Conservation (phyloP, 164 flowering plant species). For the Cinnamomum micranthum region DNA sequence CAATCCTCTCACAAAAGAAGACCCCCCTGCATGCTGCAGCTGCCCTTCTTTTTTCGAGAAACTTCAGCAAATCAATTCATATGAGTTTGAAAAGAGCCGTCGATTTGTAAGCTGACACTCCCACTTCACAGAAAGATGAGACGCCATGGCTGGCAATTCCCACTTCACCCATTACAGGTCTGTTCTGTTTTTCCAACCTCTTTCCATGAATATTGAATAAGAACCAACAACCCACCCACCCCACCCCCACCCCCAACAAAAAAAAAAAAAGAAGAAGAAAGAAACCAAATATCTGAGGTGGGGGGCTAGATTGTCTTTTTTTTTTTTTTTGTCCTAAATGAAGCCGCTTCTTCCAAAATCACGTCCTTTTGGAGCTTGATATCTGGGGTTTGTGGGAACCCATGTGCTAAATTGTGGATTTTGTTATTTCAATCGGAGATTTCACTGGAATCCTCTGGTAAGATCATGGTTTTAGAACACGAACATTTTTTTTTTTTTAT, state of each 20-base stretch:
- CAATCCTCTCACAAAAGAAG: slow-evolving; percentile 1
- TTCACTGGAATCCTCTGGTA: background rate
- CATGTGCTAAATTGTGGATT: background rate
- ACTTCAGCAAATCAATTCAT: background rate
- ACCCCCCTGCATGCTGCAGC: background rate
- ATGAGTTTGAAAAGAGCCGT: background rate
- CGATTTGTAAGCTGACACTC: background rate
- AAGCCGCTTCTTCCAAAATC: background rate
- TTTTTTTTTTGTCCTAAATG: background rate
- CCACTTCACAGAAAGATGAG: slow-evolving; percentile 31
- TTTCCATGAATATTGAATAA: background rate
- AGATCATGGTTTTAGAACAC: too few species aligned
- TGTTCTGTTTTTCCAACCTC: background rate
- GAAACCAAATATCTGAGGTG: background rate
- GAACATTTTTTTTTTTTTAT: too few species aligned
- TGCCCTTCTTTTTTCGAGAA: background rate
- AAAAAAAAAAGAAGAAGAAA: too few species aligned
- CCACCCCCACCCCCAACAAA: too few species aligned
- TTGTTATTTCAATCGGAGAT: background rate
- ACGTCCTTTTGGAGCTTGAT: background rate
- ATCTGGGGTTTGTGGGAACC: background rate
- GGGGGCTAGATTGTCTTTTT: background rate
- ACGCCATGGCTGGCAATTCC: slow-evolving; percentile 98
- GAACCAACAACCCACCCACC: too few species aligned
- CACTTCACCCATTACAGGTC: slow-evolving; percentile 92